Base-by-base conservation (phyloP, 177 flowering plant genomes). In the Vitis hybrid region DNA sequence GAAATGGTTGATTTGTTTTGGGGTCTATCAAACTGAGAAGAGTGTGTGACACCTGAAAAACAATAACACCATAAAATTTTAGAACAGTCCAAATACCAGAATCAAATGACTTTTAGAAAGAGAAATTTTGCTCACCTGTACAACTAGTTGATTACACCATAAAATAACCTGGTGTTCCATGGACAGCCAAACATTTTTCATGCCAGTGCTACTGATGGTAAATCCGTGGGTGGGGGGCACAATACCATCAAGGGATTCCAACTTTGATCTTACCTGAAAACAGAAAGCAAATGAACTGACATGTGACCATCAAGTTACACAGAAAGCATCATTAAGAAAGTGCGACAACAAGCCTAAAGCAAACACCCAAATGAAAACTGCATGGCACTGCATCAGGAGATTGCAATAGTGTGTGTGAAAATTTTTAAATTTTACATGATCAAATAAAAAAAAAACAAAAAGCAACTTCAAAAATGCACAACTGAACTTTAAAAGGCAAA, bases 121-220 rank as follows among this genome's bases (percentile, higher is more conserved):
- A 24, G 46, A 71, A 49, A 61, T 51, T 71, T 14, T 50, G 74
- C 85, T 79, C 65, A 91, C 99, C 79, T 96, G 99, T 60, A 93
- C 90, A 81, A 93, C 97, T 41, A 96, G 79, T 77, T 96, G 99
- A 83, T 96, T 96, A 76, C 99, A 96, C 99, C 99, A 96, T 66
- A 96, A 79, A 76, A 96, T 93, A 78, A 86, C 89, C 76, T 96
- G 99, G 81, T 96, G 99, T 69, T 96, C 99, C 97, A 93, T 91
- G 61, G 99, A 96, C 73, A 96, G 76, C 99, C 99, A 96, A 53
- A 92, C 99, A 81, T 92, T 93, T 78, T 77, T 91, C 91, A 96
- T 90, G 78, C 89, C 79, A 41, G 91, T 84, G 71, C 91, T 94
- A 74, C 89, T 87, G 65, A 93, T 87, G 84, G 82, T 85, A 74